Evolutionary conservation across 2,329 filamentous ascomycete species (phyloP).

Genomic region (Colletotrichum eleusines): DNA sequence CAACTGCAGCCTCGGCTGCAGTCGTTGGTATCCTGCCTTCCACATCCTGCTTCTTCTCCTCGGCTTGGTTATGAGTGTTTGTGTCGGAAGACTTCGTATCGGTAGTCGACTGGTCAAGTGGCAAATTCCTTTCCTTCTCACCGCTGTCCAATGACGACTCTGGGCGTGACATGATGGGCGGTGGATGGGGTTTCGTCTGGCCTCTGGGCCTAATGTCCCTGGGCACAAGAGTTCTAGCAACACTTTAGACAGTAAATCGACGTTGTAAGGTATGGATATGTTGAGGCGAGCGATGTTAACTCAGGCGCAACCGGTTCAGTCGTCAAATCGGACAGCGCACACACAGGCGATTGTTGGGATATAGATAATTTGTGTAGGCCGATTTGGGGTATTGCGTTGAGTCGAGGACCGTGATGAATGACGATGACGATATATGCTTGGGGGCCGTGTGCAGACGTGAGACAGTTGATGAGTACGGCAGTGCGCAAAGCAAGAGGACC

Average conservation of each 20-base stretch:
- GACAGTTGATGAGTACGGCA: neutral
- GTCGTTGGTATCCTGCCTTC: constrained; percentile 32
- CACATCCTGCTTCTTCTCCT: constrained; percentile 15
- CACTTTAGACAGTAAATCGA: neutral
- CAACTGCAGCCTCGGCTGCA: constrained; percentile 25
- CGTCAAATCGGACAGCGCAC: neutral
- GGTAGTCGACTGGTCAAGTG: constrained; percentile 18
- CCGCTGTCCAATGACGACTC: constrained; percentile 9
- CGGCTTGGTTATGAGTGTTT: constrained; percentile 4
- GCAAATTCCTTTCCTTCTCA: constrained; percentile 28
- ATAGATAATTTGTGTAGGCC: neutral
- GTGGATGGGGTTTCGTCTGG: neutral
- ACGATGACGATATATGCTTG: constrained; percentile 1
- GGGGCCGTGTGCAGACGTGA: constrained; percentile 1
- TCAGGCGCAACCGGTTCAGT: neutral
- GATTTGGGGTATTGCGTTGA: neutral
- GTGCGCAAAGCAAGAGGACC: neutral
- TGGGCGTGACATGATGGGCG: constrained; percentile 21
- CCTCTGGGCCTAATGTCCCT: neutral
- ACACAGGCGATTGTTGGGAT: neutral
- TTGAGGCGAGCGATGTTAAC: neutral
- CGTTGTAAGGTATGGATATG: neutral
- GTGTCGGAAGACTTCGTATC: constrained; percentile 21
- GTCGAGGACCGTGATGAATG: neutral
- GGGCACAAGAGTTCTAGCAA: neutral